Conservation (phyloP, 2,329 filamentous ascomycete genomes). For the Ilyonectria mors-panacis region DNA sequence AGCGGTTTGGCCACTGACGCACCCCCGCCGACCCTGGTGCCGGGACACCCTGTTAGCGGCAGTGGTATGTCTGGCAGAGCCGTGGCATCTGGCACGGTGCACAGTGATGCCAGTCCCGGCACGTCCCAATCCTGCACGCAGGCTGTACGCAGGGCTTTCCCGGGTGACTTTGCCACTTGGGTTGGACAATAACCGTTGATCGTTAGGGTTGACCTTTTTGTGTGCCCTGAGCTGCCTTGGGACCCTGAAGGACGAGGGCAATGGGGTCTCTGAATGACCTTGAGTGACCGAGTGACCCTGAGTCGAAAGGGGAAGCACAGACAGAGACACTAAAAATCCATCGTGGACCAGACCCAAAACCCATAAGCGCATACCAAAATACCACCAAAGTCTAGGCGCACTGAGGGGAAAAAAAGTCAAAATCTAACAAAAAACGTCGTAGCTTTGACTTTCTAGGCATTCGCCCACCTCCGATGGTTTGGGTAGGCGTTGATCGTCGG, state of each 20-base stretch:
- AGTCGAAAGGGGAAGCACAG: not conserved
- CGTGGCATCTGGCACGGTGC: not conserved
- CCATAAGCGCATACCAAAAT: not conserved
- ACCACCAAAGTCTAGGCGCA: not conserved
- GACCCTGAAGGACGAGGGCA: not conserved
- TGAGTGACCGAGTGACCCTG: not conserved
- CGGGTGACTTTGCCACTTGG: not conserved
- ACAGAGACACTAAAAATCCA: not conserved
- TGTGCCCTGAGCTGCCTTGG: not conserved
- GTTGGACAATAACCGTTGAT: not conserved
- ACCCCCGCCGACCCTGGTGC: not conserved
- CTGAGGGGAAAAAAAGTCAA: not conserved
- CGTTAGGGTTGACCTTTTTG: not conserved
- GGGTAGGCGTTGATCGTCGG: not conserved
- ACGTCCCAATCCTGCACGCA: not conserved
- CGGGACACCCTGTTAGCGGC: not conserved
- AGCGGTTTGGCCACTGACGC: not conserved
- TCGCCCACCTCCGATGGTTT: slow-evolving; percentile 18
- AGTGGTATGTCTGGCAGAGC: not conserved
- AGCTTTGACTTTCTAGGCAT: not conserved
- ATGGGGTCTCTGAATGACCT: too few species aligned
- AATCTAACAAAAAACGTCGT: not conserved
- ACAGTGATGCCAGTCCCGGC: not conserved
- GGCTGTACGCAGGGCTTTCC: not conserved
- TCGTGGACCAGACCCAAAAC: not conserved